Base-by-base conservation (phyloP, 257 asterid genomes). In the Plantago ovata region DNA sequence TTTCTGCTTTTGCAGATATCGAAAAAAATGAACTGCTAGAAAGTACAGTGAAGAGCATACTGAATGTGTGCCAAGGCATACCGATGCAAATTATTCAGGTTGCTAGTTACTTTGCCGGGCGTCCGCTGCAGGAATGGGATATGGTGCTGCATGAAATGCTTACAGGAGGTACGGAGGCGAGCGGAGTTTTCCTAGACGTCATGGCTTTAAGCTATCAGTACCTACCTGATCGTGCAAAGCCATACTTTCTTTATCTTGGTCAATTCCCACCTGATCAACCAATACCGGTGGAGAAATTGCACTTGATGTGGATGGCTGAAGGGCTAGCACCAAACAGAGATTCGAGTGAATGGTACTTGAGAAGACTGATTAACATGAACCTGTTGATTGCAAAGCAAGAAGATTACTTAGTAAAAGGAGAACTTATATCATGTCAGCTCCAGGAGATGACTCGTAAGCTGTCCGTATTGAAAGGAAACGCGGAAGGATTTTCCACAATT, bases 281-380 rank as follows among this genome's bases (percentile, higher is more conserved):
- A 10, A 51, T 67, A 41, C 10, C 21, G 6, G 50, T 52, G 10
- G 72, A 59, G n/a, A 52, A 59, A 22, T 33, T 67, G 20, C 21
- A 36, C 48, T 19, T 32, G 15, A 9, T 59, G 33, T 67, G 66
- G 72, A 59, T 40, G 38, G 61, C 61, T 13, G 56, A 59, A 51
- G 61, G 72, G 47, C 11, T 58, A 4, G 43, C 36, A 59, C 11
- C 33, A 13, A 6, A 0, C 24, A 43, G 19, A 9, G 11, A 56
- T 16, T 0, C 9, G 6, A 53, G 54, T 46, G 60, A 58, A 39
- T 15, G 49, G 0, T 58, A 16, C 36, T 40, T 49, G 16, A 58
- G 10, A 1, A 19, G 49, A 22, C 46, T 66, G 18, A 64, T 20
- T 7, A 10, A 48, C 10, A 40, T 59, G 49, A 66, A 42, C 40